Evolutionary conservation across 2,329 filamentous ascomycete species (phyloP), one percentile per base, ranked within the genome.

Genomic region (Atkinsonella texensis): DNA sequence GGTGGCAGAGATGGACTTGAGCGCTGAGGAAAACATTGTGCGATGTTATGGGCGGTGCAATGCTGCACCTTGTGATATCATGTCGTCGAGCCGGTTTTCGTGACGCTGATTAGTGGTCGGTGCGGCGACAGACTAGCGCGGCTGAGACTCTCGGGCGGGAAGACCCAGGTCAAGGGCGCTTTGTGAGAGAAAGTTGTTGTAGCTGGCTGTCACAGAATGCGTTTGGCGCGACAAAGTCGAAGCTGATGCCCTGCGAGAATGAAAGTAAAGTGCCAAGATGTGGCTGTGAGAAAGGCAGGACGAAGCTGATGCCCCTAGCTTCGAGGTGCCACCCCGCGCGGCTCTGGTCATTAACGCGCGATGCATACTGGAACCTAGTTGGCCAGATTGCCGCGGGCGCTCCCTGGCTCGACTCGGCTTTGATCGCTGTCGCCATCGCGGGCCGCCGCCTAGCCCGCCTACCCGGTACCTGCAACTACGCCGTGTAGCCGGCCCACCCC

Each of bases 1-100:
- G 54, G 87, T 77, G 60, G 80, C 91, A 57, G 84, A 85, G 67
- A 97, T 91, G 57, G 91, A 94, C 71, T 97, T 97, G 66, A 97
- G 79, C 58, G 89, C 88, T 56, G 84, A 90, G 64, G 89, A 88
- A 70, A 96, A 95, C 90, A 97, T 96, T 67, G 49, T 65, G 55
- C 46, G 13, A 42, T 52, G 52, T 57, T 55, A 57, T 48, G 52
- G 52, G 49, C 45, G 51, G 52, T 52, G 54, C 35, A 52, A 48
- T 50, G 44, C 51, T 48, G 53, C 53, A 54, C 52, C 54, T 54
- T 42, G 58, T 52, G 58, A 52, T 60, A 55, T 58, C 62, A 65
- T 62, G 54, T 60, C 60, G 60, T 53, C 54, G 47, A 44, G 46
- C 18, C 39, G 44, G 3, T 38, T 28, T 28, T 8, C 5, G 4